These are phyloP conservation scores for Salpingoeca rosetta DNA, from an alignment of 78 protist species.

Conservation along the genomic window DNA sequence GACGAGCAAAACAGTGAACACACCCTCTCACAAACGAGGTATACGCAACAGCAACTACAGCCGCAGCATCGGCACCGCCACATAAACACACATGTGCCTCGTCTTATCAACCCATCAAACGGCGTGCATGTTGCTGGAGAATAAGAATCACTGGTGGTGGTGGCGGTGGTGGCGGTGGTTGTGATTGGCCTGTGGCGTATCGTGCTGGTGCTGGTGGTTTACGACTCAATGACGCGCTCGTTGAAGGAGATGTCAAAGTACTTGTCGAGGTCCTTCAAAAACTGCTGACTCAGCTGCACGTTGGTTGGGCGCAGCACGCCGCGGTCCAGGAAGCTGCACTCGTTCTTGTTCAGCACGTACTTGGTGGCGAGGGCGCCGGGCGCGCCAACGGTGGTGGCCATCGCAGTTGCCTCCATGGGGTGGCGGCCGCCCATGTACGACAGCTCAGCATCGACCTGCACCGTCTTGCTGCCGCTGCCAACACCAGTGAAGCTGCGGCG, in stretches of 20 bases:
- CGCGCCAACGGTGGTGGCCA: slow-evolving; percentile 32
- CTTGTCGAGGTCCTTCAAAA: not conserved
- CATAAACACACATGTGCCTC: not conserved
- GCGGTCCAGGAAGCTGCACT: not conserved
- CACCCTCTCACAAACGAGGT: not conserved
- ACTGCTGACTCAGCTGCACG: not conserved
- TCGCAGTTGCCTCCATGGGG: slow-evolving; percentile 20
- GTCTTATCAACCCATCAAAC: too few species aligned
- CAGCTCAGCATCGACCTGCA: not conserved
- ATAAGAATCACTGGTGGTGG: not conserved
- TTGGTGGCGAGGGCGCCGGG: slow-evolving; percentile 29
- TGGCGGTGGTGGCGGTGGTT: not conserved
- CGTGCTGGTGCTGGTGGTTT: not conserved
- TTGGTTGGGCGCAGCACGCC: not conserved
- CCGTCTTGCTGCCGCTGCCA: not conserved
- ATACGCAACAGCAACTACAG: not conserved
- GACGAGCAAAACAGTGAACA: not conserved
- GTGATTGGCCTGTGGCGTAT: not conserved
- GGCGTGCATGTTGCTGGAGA: not conserved
- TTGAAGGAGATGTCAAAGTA: not conserved
- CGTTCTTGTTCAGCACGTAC: not conserved
- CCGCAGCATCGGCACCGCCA: not conserved
- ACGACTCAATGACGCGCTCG: not conserved
- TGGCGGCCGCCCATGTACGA: not conserved
- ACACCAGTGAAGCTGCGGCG: too few species aligned